Conservation (phyloP, 345 rosid species). For the Ceriops tagal region DNA sequence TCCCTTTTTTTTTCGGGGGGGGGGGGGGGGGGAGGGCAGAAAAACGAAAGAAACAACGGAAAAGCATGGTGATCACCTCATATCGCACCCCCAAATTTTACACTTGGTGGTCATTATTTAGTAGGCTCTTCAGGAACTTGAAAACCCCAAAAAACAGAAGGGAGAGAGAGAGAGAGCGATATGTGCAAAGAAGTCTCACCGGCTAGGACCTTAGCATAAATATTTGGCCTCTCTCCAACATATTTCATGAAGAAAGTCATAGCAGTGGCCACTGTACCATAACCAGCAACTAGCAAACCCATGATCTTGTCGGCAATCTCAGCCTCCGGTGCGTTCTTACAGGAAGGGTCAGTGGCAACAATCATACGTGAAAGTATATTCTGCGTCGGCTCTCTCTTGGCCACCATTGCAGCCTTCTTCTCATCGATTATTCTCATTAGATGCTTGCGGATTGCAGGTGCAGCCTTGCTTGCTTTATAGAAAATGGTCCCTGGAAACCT, state of each 20-base stretch:
- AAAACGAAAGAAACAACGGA: background rate
- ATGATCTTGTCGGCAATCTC: slow-evolving; percentile 52
- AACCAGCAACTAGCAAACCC: slow-evolving; percentile 56
- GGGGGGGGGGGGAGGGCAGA: no score
- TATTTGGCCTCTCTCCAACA: slow-evolving; percentile 47
- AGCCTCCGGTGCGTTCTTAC: slow-evolving; percentile 44
- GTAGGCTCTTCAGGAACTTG: background rate
- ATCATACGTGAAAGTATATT: slow-evolving; percentile 44
- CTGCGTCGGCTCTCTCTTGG: slow-evolving; percentile 21
- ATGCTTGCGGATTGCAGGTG: slow-evolving; percentile 32
- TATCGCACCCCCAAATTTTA: no score
- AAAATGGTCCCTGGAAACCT: slow-evolving; percentile 41
- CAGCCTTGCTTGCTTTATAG: slow-evolving; percentile 37
- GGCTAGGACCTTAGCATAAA: slow-evolving; percentile 36
- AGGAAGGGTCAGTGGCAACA: slow-evolving; percentile 31
- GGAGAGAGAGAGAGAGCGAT: background rate
- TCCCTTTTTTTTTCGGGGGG: no score
- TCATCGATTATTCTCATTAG: slow-evolving; percentile 29
- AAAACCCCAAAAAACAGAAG: background rate
- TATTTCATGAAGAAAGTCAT: slow-evolving; percentile 57
- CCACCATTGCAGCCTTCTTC: slow-evolving; percentile 39
- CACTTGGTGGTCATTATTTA: no score
- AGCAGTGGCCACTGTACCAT: slow-evolving; percentile 52
- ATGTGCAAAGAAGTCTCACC: slow-evolving; percentile 20
- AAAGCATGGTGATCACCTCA: background rate